These are phyloP conservation scores for Knufia fluminis DNA, from an alignment of 2,329 filamentous ascomycete species.

Conservation along the genomic window DNA sequence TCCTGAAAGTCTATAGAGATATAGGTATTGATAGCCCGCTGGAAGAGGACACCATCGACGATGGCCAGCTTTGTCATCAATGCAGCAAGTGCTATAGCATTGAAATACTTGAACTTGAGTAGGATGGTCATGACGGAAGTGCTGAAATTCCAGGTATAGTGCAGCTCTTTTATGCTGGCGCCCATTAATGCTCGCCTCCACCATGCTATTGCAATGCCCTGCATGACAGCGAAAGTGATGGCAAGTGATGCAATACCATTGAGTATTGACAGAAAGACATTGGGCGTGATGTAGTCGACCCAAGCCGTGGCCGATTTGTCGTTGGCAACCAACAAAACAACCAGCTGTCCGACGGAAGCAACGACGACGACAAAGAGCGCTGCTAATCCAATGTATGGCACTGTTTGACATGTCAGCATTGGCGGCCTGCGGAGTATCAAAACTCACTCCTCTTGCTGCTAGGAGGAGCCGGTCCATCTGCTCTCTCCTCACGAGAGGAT, in stretches of 20 bases:
- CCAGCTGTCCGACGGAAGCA: background rate
- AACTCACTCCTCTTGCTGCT: background rate
- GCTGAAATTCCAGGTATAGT: conserved; percentile 9
- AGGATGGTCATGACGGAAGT: conserved; percentile 1
- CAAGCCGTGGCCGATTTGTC: background rate
- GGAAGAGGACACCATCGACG: conserved; percentile 11
- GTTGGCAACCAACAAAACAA: background rate
- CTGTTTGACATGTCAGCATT: no score
- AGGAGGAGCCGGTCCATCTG: background rate
- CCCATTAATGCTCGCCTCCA: conserved; percentile 12
- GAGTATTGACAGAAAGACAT: conserved; percentile 7
- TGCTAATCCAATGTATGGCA: background rate
- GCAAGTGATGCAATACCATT: background rate
- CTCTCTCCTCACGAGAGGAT: background rate
- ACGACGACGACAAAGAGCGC: background rate
- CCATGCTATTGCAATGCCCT: conserved; percentile 12
- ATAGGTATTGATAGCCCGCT: conserved; percentile 8
- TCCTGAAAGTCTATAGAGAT: background rate
- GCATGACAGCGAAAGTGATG: conserved; percentile 3
- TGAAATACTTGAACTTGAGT: conserved; percentile 6
- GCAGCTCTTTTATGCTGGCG: conserved; percentile 11
- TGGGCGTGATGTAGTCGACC: background rate
- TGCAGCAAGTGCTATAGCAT: conserved; percentile 8
- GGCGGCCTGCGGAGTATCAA: no score
- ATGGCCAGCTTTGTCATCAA: conserved; percentile 9